Base-by-base conservation (phyloP, 441 rosid genomes). In the Metrosideros polymorpha region DNA sequence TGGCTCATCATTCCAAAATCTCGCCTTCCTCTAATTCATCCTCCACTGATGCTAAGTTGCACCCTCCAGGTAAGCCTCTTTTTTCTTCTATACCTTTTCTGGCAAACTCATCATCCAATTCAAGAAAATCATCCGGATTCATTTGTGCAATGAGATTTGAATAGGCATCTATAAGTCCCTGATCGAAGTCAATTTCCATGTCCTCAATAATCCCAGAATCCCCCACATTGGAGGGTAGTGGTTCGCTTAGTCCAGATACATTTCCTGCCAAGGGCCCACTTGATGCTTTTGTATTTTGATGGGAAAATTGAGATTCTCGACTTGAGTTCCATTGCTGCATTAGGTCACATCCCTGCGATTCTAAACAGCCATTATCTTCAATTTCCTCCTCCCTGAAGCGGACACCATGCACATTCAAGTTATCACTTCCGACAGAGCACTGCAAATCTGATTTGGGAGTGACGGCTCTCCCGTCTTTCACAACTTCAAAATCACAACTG, bases 1-100 rank as follows among this genome's bases (percentile, higher is more conserved):
- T 22, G n/a, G 47, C 42, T 39, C 47, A 15, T 50, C 85, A 94
- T 83, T 95, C 93, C n/a, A 87, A 87, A 87, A 96, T 96, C 87
- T 95, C 99, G 47, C 97, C 98, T 90, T 97, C 99, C 93, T 96
- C 99, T 85, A 94, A 88, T 85, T 92, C 99, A 85, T 92, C 92
- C 8, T 18, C 87, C 83, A 29, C 82, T 43, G 84, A n/a, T 52
- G 85, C 83, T 79, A 43, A 87, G 76, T 85, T 86, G 52, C 87
- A 84, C 14, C 84, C 84, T 89, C 84, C 88, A 42, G 83, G 71
- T 66, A 88, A 87, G 84, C 54, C 85, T 27, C n/a, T 87, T 39
- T 84, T 86, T 57, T 89, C 94, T 86, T 86, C 87, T 85, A 77
- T 90, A 47, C 85, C 84, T 82, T 91, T 92, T 88, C 91, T 89